Evolutionary conservation across 129 eudicot genomes (phyloP).

Genomic region (Cynara cardunculus): DNA sequence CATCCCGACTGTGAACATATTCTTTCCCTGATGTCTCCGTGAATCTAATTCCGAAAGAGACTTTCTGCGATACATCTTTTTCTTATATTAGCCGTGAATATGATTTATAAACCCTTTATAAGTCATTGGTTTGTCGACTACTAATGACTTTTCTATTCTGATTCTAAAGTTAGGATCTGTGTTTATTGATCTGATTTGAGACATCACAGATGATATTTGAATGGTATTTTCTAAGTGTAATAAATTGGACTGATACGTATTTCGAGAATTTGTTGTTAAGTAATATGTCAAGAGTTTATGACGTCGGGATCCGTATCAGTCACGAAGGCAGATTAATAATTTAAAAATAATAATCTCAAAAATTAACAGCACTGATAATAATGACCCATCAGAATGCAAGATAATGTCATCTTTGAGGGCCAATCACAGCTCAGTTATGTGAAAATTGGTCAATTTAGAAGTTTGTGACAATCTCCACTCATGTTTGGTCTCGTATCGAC

Average conservation of each 20-base stretch:
- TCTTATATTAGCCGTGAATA: background rate
- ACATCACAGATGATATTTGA: background rate
- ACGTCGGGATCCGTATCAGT: background rate
- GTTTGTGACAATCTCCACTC: no score
- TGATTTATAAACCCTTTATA: background rate
- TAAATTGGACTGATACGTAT: background rate
- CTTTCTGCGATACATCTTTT: background rate
- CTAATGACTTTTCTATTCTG: background rate
- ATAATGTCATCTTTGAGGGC: background rate
- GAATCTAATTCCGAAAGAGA: constrained; percentile 25
- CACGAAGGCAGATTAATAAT: background rate
- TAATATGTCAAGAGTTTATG: background rate
- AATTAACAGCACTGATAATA: no score
- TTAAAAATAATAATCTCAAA: background rate
- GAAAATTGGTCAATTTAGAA: background rate
- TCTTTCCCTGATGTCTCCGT: constrained; percentile 14
- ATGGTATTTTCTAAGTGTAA: background rate
- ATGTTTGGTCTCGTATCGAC: background rate
- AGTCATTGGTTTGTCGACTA: background rate
- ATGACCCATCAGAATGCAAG: background rate
- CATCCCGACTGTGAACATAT: background rate
- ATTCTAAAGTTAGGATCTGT: background rate
- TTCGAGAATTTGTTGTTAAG: background rate
- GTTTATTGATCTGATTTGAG: background rate
- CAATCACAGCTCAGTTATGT: background rate